Evolutionary conservation across 2,329 filamentous ascomycete species (phyloP).

Genomic region (Cytospora schulzeri): DNA sequence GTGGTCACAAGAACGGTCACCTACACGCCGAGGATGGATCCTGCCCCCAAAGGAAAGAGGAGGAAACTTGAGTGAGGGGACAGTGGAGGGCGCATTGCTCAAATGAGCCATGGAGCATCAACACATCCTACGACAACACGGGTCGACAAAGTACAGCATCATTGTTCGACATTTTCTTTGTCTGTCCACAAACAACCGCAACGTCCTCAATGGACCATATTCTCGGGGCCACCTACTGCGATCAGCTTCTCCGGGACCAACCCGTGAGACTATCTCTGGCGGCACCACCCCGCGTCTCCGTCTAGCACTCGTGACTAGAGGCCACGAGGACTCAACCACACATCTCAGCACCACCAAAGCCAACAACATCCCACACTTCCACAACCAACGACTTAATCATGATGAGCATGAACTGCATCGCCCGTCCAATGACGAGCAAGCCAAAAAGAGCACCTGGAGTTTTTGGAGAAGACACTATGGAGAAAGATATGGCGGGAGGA

Average conservation of each 20-base stretch:
- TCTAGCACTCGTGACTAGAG: neutral
- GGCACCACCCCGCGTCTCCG: neutral
- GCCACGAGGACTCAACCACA: slow-evolving; percentile 2
- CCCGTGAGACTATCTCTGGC: neutral
- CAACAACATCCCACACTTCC: slow-evolving; percentile 7
- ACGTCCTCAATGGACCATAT: neutral
- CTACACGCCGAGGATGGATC: slow-evolving; percentile 83
- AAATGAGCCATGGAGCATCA: slow-evolving; percentile 16
- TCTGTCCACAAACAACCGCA: slow-evolving; percentile 4
- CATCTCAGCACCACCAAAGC: slow-evolving; percentile 1
- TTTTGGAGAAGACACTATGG: slow-evolving; percentile 14
- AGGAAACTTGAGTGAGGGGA: slow-evolving; percentile 62
- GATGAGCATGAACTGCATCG: slow-evolving; percentile 29
- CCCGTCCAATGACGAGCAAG: slow-evolving; percentile 12
- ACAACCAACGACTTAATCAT: slow-evolving; percentile 6
- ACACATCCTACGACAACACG: slow-evolving; percentile 7
- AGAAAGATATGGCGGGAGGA: slow-evolving; percentile 13
- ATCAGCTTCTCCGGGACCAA: neutral
- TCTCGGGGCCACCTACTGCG: neutral
- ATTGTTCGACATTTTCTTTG: slow-evolving; percentile 16
- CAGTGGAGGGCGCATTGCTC: neutral
- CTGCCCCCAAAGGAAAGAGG: slow-evolving; percentile 89
- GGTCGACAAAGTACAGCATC: slow-evolving; percentile 9
- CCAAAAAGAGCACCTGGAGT: slow-evolving; percentile 24
- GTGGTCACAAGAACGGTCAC: slow-evolving; percentile 94